Percentiles rank a stretch among this genome's conserved stretches.
Conservation (phyloP, 768 basidiomycete genomes). For the Mycena epipterygia region DNA sequence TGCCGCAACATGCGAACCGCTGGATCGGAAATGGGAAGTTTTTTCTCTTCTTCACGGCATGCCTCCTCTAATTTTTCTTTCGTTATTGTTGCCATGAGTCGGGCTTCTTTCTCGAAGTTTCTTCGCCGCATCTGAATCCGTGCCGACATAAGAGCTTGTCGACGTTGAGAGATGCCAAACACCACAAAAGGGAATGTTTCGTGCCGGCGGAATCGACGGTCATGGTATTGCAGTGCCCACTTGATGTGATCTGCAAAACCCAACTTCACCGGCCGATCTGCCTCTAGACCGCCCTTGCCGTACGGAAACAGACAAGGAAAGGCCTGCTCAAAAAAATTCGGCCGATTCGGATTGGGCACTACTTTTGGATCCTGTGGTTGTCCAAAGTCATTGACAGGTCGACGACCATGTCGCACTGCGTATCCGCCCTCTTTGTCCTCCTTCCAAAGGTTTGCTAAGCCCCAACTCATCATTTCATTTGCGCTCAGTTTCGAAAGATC, state of each 20-base stretch:
- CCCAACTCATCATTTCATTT: no score
- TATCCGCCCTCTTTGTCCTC: no score
- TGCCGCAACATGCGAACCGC: no score
- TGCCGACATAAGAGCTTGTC: constrained; percentile 46
- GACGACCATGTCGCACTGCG: constrained; percentile 38
- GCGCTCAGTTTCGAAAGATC: no score
- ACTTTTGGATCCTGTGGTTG: not conserved
- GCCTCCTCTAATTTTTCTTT: constrained; percentile 44
- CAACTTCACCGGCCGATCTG: constrained; percentile 14
- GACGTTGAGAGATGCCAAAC: constrained; percentile 47
- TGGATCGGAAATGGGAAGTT: no score
- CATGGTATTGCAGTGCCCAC: constrained; percentile 47
- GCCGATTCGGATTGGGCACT: no score
- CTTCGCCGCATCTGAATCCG: constrained; percentile 44
- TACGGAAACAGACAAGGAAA: constrained; percentile 49
- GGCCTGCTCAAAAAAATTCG: no score
- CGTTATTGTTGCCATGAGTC: constrained; percentile 36
- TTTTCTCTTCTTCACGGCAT: constrained; percentile 46
- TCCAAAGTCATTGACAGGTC: constrained; percentile 35
- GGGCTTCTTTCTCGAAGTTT: constrained; percentile 44
- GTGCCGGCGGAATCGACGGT: constrained; percentile 48
- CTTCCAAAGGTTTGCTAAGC: no score
- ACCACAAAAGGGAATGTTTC: constrained; percentile 47
- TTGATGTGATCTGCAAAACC: constrained; percentile 41
- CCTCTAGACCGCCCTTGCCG: constrained; percentile 49